Percentiles rank a stretch among this genome's conserved stretches.
Evolutionary conservation across 129 eudicot species (phyloP).

Genomic region (Centella asiatica): DNA sequence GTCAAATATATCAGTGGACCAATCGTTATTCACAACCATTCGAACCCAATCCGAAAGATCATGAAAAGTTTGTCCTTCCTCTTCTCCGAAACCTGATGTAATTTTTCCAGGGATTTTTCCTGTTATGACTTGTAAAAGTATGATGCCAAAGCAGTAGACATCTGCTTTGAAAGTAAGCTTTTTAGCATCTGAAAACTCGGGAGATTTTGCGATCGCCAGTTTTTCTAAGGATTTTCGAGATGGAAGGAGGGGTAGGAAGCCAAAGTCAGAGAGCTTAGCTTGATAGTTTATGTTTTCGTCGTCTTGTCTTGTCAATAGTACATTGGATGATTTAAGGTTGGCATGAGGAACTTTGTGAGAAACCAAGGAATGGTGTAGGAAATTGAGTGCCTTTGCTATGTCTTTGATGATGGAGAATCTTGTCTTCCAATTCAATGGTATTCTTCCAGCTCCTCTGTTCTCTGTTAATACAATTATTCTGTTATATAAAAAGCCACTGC

Average conservation of each 20-base stretch:
- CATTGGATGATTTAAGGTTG: constrained; percentile 64
- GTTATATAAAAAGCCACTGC: no score
- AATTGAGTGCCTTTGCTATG: constrained; percentile 48
- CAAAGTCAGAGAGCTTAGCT: constrained; percentile 58
- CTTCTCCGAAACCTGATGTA: neutral
- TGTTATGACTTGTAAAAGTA: constrained; percentile 55
- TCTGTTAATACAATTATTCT: constrained; percentile 11
- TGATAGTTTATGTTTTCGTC: constrained; percentile 12
- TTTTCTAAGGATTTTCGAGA: constrained; percentile 25
- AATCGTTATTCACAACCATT: constrained; percentile 34
- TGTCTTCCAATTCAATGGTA: constrained; percentile 53
- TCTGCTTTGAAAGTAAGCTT: constrained; percentile 46
- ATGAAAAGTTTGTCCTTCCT: constrained; percentile 6
- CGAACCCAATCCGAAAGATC: constrained; percentile 62
- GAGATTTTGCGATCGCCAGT: constrained; percentile 36
- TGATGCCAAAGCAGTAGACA: constrained; percentile 56
- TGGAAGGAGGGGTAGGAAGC: constrained; percentile 43
- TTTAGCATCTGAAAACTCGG: constrained; percentile 39
- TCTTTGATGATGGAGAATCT: constrained; percentile 59
- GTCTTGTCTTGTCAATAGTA: constrained; percentile 26
- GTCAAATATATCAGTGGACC: constrained; percentile 76
- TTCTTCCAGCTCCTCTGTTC: constrained; percentile 50
- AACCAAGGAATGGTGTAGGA: constrained; percentile 38
- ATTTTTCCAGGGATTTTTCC: constrained; percentile 42
- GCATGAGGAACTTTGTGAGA: constrained; percentile 70